Base-by-base conservation (phyloP, 768 basidiomycete species). In the Suillus ampliporus region DNA sequence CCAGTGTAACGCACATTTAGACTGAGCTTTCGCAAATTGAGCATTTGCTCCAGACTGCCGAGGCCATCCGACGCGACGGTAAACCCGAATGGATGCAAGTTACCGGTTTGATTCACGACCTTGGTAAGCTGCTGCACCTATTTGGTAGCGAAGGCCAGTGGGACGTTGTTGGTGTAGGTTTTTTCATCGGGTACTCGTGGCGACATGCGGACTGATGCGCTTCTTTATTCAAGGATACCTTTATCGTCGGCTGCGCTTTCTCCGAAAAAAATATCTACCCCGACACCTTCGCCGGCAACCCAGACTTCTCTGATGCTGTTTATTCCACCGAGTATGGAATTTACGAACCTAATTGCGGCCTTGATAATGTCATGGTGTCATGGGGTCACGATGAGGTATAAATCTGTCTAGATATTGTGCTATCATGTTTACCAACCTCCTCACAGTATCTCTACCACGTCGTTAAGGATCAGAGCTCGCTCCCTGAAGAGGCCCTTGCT, bases 31-130 rank as follows among this genome's bases (percentile, higher is more conserved):
- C 92, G 40, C 94, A 97, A 78, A 95, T 97, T 37, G 92, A 95
- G 68, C 95, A 97, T 72, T 82, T 96, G 4, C 82, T 96, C 1
- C 95, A 96, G 71, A 95, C 93, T 0, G 93, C 93, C n/a, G 93
- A 95, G 69, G 92, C 93, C 13, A 94, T 95, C 66, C 84, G 93
- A 50, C 81, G 84, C 26, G 93, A 94, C 65, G 92, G 91, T 0
- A 92, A 92, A 71, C 93, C 92, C 0, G 92, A 95, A 65, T 94
- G 92, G 92, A 94, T 94, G 92, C 92, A 94, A 79, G 85, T 94
- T 61, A 86, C 91, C 35, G 94, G 94, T 4, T 84, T 95, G 21
- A 83, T 95, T 44, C 94, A 96, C 69, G 94, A 96, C 74, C 85
- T 96, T 52, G 95, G 95, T 59, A 97, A 97, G 74, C 83, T 97